Evolutionary conservation across 805 yeast genomes (phyloP), one percentile per base, ranked within the genome.

Genomic region (Pichia heedii): DNA sequence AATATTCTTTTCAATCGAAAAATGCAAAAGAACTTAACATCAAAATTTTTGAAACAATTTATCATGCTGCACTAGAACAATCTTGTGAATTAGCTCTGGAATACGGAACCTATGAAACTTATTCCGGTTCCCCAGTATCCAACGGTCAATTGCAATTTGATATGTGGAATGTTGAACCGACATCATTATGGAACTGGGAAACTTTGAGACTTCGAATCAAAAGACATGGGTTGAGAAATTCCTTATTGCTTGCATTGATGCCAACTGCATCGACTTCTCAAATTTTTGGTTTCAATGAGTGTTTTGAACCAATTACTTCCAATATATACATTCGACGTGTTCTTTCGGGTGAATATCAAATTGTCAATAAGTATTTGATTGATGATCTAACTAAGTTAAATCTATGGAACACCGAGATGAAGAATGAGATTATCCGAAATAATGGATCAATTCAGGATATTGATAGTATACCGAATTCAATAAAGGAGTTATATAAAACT

Each of bases 261-360:
- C 97, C 97, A 36, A 90, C 97, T 16, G 97, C 97, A 2, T 87
- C 97, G 1, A 90, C 97, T 2, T 90, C 97, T 3, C 97, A 88
- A 68, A 89, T 90, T 41, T 70, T 90, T 41, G 97, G 97, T 33
- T 86, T 76, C 69, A 89, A 80, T 54, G 97, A 90, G 67, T 89
- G 97, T 65, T 90, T 90, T 62, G 98, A 90, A 64, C 97, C 98
- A 12, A 79, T 80, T 61, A 89, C 98, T 8, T 87, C 96, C 19
- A 90, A 90, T 66, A 79, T 90, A 56, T 90, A 88, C 65, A 77
- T 85, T 37, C 77, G 97, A 55, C 78, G 97, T 58, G 96, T 88
- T 6, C 67, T 87, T 9, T 84, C 96, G 19, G 97, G 97, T 39
- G 97, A 90, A 60, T 87, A 78, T 68, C 97, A 89, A 69, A 76